Conservation (phyloP, 2,329 filamentous ascomycete species). For the Claviceps spartinae region DNA sequence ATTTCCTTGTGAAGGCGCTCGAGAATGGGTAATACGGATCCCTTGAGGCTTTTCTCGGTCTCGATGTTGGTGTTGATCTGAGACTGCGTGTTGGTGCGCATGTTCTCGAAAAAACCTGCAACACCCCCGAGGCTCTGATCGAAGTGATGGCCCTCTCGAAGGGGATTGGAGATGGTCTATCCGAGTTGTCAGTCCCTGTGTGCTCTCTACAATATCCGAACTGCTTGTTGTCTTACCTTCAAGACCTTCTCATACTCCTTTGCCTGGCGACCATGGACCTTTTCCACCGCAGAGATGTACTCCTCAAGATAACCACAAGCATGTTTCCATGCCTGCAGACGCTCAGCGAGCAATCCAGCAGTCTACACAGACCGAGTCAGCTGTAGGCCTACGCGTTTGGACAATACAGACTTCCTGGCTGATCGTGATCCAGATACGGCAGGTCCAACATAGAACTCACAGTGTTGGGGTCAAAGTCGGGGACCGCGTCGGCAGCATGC, state of each 20-base stretch:
- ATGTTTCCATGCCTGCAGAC: conserved; percentile 92
- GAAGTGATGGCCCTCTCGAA: conserved; percentile 87
- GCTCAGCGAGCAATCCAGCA: conserved; percentile 69
- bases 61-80: conserved; percentile 81
- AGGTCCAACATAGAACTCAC: conserved; percentile 24
- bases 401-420: too few species aligned
- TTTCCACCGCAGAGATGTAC: conserved; percentile 75
- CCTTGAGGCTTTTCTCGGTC: conserved; percentile 82
- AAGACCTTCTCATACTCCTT: conserved; percentile 94
- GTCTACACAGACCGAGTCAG: conserved; percentile 33
- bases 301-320: conserved; percentile 84
- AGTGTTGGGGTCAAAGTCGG: conserved; percentile 43
- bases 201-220: too few species aligned
- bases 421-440: too few species aligned
- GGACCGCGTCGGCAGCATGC: conserved; percentile 43
- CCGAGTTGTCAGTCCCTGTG: neutral
- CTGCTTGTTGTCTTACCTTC: conserved; percentile 40
- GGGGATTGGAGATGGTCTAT: conserved; percentile 68
- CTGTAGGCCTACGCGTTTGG: too few species aligned
- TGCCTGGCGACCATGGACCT: conserved; percentile 67
- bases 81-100: conserved; percentile 83
- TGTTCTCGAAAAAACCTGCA: conserved; percentile 83
- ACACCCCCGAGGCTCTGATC: conserved; percentile 80
- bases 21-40: conserved; percentile 72
- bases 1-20: conserved; percentile 89